Conservation (phyloP, 2,329 filamentous ascomycete species). For the Pseudocercospora pini-densiflorae region DNA sequence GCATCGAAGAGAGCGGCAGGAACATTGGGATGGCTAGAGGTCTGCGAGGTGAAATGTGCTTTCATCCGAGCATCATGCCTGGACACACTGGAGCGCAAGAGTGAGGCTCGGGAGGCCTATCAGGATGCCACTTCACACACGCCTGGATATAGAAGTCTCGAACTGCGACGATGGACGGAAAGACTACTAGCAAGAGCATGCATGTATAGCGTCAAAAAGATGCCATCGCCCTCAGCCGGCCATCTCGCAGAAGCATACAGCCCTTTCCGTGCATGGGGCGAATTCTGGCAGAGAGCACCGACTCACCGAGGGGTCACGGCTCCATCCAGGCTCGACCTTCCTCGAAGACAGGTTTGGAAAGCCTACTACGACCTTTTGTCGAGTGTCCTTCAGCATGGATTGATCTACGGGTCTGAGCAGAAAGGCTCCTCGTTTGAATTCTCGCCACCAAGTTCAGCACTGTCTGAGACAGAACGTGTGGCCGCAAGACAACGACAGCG, state of each 20-base stretch:
- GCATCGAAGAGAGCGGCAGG: conserved; percentile 13
- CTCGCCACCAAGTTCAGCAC: conserved; percentile 38
- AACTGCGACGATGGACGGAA: conserved; percentile 41
- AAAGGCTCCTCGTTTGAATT: conserved; percentile 44
- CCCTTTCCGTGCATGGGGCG: conserved; percentile 66
- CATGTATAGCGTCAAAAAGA: conserved; percentile 34
- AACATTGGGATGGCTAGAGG: conserved; percentile 71
- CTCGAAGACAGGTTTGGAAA: conserved; percentile 73
- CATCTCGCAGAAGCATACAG: conserved; percentile 32
- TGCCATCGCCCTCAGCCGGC: conserved; percentile 26
- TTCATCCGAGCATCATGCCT: conserved; percentile 38
- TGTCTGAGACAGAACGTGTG: conserved; percentile 32
- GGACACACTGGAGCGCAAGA: conserved; percentile 31
- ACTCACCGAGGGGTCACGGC: conserved; percentile 38
- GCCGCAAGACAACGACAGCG: conserved; percentile 57
- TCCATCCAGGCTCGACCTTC: conserved; percentile 44
- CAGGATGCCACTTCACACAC: conserved; percentile 26
- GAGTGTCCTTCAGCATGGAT: conserved; percentile 69
- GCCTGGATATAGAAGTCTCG: conserved; percentile 36
- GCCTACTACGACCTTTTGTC: conserved; percentile 84
- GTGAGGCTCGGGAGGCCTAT: conserved; percentile 32
- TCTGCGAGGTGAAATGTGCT: conserved; percentile 59
- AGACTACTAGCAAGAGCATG: conserved; percentile 38
- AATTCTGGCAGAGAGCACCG: conserved; percentile 61
- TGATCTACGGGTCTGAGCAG: conserved; percentile 55